A percentile compares a stretch with the other conserved stretches of the same genome.
Conservation (phyloP, 2,329 filamentous ascomycete species). For the Tolypocladium ophioglossoides region DNA sequence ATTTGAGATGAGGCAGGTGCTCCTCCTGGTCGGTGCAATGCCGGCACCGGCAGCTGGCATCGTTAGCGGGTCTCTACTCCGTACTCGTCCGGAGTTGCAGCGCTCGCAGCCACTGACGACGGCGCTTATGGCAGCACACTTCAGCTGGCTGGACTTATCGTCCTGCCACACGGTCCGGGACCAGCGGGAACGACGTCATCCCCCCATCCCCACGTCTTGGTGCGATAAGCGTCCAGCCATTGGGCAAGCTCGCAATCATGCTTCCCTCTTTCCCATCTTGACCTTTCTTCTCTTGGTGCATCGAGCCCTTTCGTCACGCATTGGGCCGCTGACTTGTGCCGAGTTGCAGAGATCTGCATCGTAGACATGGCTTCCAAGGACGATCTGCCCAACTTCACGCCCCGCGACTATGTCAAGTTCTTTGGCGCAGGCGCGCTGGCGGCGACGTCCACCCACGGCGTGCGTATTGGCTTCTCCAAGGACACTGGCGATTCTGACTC, state of each 20-base stretch:
- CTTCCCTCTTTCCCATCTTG: neutral
- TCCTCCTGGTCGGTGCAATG: no score
- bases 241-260: neutral
- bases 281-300: no score
- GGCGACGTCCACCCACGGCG: constrained; percentile 39
- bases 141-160: neutral
- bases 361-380: constrained; percentile 14
- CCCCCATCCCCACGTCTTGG: neutral
- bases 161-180: neutral
- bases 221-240: neutral
- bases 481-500: neutral
- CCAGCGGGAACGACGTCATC: constrained; percentile 10
- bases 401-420: constrained; percentile 39
- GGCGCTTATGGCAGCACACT: no score
- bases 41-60: no score
- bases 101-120: neutral
- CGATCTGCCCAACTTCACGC: constrained; percentile 28
- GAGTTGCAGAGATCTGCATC: neutral
- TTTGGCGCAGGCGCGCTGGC: constrained; percentile 42
- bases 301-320: neutral
- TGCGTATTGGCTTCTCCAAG: constrained; percentile 15
- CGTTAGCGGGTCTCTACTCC: no score
- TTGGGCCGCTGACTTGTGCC: neutral
- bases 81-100: no score
- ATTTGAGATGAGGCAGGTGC: no score